These are phyloP conservation scores for Exophiala alcalophila DNA, from an alignment of 2,329 filamentous ascomycete genomes.

Conservation along the genomic window DNA sequence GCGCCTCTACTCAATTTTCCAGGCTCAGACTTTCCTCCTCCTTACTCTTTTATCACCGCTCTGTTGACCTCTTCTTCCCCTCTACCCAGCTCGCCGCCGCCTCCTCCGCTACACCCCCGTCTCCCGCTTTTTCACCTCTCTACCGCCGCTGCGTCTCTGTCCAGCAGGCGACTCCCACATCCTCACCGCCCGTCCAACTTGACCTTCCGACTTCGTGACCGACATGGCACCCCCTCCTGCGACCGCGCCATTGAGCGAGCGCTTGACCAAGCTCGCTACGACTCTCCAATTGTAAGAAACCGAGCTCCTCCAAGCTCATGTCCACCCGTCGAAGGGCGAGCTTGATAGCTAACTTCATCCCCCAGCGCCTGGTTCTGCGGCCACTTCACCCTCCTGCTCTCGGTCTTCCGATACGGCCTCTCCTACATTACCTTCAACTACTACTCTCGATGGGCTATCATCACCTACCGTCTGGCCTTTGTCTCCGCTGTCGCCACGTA, in stretches of 20 bases:
- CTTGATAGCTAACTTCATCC: neutral
- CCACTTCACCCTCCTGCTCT: constrained; percentile 80
- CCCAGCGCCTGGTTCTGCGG: constrained; percentile 55
- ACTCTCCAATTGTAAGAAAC: constrained; percentile 69
- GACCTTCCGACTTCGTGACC: constrained; percentile 7
- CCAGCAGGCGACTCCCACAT: neutral
- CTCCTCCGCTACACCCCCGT: constrained; percentile 1
- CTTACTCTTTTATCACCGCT: too few relatives aligned
- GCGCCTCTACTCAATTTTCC: too few relatives aligned
- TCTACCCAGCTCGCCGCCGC: neutral
- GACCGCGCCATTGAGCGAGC: constrained; percentile 67
- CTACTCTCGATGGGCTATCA: constrained; percentile 69
- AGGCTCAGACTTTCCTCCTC: too few relatives aligned
- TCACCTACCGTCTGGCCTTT: constrained; percentile 89
- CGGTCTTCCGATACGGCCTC: constrained; percentile 75
- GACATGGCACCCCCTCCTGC: constrained; percentile 70
- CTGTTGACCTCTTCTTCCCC: neutral
- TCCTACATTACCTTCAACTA: constrained; percentile 90
- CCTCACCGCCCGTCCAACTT: constrained; percentile 23
- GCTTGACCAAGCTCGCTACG: constrained; percentile 74
- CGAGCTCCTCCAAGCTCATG: constrained; percentile 13
- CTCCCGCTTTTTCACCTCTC: neutral
- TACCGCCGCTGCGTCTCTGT: neutral
- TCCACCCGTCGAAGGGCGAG: neutral
- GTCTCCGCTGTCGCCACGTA: constrained; percentile 87